Percentiles rank a stretch among this genome's conserved stretches.
Conservation (phyloP, 192 early-diverging fungal genomes). For the Rhizophagus sp. region DNA sequence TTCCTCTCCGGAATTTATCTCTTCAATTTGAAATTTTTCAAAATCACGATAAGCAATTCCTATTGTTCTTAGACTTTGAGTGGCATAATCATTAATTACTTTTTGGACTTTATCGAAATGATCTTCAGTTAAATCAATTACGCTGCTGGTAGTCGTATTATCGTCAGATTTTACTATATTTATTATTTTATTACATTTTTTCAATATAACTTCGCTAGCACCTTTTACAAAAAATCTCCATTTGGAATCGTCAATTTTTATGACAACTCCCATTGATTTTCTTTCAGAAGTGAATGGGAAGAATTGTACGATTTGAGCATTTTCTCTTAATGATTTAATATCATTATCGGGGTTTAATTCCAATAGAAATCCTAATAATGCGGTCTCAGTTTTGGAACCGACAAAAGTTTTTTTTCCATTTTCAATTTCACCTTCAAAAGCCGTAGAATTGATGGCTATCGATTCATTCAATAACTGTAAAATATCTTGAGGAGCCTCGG, state of each 20-base stretch:
- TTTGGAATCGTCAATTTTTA: conserved; percentile 38
- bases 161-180: conserved; percentile 51
- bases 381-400: conserved; percentile 96
- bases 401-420: conserved; percentile 59
- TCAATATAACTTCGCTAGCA: conserved; percentile 85
- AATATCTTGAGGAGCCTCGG: conserved; percentile 44
- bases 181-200: conserved; percentile 61
- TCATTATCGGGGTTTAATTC: conserved; percentile 55
- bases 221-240: conserved; percentile 92
- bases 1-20: conserved; percentile 50
- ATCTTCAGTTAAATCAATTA: conserved; percentile 36
- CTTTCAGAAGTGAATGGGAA: conserved; percentile 91
- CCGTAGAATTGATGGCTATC: conserved; percentile 83
- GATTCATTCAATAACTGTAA: conserved; percentile 62
- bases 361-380: conserved; percentile 80
- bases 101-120: conserved; percentile 40
- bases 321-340: conserved; percentile 65
- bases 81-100: conserved; percentile 73
- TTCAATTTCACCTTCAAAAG: conserved; percentile 58
- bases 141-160: conserved; percentile 18
- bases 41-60: conserved; percentile 84
- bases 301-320: conserved; percentile 64
- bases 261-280: conserved; percentile 90
- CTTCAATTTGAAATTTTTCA: conserved; percentile 56
- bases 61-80: conserved; percentile 87